These are phyloP conservation scores for Pogostemon cablin DNA, from an alignment of 257 asterid genomes.

Conservation along the genomic window DNA sequence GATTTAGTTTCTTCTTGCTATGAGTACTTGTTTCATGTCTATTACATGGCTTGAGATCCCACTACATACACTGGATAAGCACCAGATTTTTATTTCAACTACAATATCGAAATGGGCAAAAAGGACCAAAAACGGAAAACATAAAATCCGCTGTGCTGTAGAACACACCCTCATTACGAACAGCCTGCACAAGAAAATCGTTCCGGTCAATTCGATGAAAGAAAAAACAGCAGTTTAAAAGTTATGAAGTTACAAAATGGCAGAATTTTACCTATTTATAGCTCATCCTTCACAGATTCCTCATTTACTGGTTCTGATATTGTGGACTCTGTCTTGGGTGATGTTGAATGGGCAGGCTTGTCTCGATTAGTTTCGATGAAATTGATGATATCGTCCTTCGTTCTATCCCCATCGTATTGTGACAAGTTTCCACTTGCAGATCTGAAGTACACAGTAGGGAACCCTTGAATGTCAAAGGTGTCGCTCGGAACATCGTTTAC, in stretches of 20 bases:
- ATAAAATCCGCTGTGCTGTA: constrained; percentile 26
- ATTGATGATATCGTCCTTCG: constrained; percentile 67
- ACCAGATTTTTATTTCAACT: constrained; percentile 40
- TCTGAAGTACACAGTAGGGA: constrained; percentile 79
- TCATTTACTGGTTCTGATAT: constrained; percentile 30
- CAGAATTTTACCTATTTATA: constrained; percentile 44
- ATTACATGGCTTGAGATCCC: constrained; percentile 31
- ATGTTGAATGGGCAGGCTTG: constrained; percentile 39
- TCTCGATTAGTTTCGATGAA: constrained; percentile 58
- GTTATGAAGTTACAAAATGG: neutral
- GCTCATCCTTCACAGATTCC: constrained; percentile 63
- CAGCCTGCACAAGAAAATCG: constrained; percentile 31
- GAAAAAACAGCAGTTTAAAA: neutral
- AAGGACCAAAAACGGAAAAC: neutral
- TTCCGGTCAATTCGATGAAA: neutral
- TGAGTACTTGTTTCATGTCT: constrained; percentile 26
- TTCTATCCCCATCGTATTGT: constrained; percentile 59
- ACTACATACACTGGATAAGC: constrained; percentile 34
- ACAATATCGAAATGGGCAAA: constrained; percentile 2
- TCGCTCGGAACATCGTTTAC: constrained; percentile 69
- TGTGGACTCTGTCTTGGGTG: constrained; percentile 33
- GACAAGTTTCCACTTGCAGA: constrained; percentile 59
- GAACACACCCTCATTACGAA: constrained; percentile 28
- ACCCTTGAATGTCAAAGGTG: constrained; percentile 64
- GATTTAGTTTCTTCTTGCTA: neutral